Conservation (phyloP, 192 early-diverging fungal species). For the Mortierella claussenii region DNA sequence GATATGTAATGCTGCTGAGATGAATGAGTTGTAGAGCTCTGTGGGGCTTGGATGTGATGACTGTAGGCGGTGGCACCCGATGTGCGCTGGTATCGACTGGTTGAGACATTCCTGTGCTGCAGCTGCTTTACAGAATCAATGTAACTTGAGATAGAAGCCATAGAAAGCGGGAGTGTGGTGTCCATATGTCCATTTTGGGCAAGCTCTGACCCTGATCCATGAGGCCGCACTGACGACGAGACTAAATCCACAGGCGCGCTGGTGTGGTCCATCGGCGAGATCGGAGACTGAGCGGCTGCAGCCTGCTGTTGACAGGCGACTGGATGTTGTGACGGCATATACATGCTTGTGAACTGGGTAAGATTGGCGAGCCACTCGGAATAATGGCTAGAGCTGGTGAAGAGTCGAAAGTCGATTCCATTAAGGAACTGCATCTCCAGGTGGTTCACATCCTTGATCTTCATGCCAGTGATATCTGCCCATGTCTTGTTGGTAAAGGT, state of each 20-base stretch:
- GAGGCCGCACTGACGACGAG: neutral
- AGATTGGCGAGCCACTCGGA: constrained; percentile 69
- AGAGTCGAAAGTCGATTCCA: constrained; percentile 77
- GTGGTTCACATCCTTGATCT: constrained; percentile 80
- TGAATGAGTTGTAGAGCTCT: neutral
- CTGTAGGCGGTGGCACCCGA: constrained; percentile 5
- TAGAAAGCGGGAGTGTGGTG: constrained; percentile 19
- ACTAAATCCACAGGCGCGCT: neutral
- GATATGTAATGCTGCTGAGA: constrained; percentile 12
- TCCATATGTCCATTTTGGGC: neutral
- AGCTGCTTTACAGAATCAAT: constrained; percentile 41
- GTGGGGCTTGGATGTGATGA: neutral
- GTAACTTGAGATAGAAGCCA: constrained; percentile 39
- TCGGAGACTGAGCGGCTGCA: constrained; percentile 28
- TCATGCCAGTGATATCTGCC: constrained; percentile 88
- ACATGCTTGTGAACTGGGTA: constrained; percentile 50
- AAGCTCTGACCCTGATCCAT: neutral
- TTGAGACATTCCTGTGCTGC: constrained; percentile 18
- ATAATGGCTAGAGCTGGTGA: constrained; percentile 76
- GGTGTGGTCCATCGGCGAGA: constrained; percentile 33
- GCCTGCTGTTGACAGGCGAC: constrained; percentile 41
- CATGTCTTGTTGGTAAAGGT: constrained; percentile 91
- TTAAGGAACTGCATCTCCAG: constrained; percentile 87
- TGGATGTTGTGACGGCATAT: constrained; percentile 43
- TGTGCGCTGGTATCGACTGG: constrained; percentile 16